phyloP scores from a whole-genome alignment of 176 grass and related monocot genomes.

The Tillandsia leiboldiana region DNA sequence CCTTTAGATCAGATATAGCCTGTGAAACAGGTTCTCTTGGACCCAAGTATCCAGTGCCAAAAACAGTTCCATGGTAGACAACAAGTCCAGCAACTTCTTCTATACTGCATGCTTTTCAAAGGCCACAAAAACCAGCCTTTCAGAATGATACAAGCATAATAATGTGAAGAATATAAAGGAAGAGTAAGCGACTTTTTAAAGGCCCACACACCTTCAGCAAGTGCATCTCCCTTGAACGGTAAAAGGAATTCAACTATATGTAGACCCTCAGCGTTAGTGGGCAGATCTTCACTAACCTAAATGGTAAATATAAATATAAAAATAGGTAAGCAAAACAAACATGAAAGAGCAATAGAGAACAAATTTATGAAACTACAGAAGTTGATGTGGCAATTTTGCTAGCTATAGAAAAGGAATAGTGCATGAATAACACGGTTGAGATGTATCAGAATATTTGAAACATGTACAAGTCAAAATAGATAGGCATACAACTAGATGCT shows the following conservation, averaged over 20 bases:
- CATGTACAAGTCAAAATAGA: no score
- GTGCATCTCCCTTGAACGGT: slow-evolving; percentile 52
- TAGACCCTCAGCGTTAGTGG: slow-evolving; percentile 22
- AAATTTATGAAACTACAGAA: not conserved
- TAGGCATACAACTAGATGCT: no score
- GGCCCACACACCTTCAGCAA: slow-evolving; percentile 44
- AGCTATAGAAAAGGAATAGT: not conserved
- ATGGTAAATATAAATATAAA: slow-evolving; percentile 15
- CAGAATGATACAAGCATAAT: slow-evolving; percentile 23
- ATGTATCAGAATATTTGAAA: no score
- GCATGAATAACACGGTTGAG: not conserved
- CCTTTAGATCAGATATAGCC: slow-evolving; percentile 95
- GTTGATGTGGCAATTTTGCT: not conserved
- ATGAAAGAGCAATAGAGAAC: not conserved
- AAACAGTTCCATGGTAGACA: slow-evolving; percentile 57
- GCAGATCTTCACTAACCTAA: slow-evolving; percentile 47
- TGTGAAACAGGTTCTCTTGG: slow-evolving; percentile 69
- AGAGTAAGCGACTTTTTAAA: slow-evolving; percentile 9
- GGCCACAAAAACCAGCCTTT: slow-evolving; percentile 25
- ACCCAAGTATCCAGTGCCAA: slow-evolving; percentile 59
- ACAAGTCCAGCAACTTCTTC: slow-evolving; percentile 67
- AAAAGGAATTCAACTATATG: slow-evolving; percentile 67
- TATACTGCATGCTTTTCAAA: slow-evolving; percentile 63
- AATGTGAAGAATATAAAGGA: slow-evolving; percentile 3
- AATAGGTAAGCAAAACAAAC: slow-evolving; percentile 14